Evolutionary conservation across 345 rosid species (phyloP).

Genomic region (Rubroshorea leprosula): DNA sequence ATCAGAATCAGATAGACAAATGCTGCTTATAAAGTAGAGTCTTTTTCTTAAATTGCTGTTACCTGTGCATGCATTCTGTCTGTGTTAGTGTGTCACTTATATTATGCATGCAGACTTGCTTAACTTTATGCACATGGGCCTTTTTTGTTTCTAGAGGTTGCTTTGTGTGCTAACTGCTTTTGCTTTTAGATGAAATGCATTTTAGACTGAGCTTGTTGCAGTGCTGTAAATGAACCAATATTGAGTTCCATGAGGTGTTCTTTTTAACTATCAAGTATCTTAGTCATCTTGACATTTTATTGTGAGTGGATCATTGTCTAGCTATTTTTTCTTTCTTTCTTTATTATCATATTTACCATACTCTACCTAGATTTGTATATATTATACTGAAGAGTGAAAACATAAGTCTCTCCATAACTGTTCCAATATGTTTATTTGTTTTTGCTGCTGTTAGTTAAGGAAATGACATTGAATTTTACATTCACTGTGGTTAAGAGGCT

Average conservation of each 20-base stretch:
- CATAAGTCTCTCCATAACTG: neutral
- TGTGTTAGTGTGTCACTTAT: neutral
- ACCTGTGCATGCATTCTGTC: neutral
- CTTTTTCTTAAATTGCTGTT: neutral
- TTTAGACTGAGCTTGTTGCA: neutral
- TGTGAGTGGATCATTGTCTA: neutral
- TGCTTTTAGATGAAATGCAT: neutral
- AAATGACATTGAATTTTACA: neutral
- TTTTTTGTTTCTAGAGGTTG: neutral
- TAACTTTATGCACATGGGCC: neutral
- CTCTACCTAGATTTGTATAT: neutral
- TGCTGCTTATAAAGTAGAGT: slow-evolving; percentile 82
- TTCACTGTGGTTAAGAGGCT: neutral
- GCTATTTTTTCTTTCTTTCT: neutral
- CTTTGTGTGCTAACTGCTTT: neutral
- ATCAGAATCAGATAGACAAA: slow-evolving; percentile 92
- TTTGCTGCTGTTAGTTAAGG: neutral
- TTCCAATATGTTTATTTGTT: neutral
- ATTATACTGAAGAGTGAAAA: neutral
- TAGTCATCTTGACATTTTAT: neutral
- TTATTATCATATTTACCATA: too few species aligned
- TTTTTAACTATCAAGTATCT: neutral
- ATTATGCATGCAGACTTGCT: neutral
- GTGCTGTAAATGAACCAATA: neutral
- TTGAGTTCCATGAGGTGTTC: neutral